These are phyloP conservation scores for Solanum commersonii DNA, from an alignment of 257 asterid genomes.

Conservation along the genomic window DNA sequence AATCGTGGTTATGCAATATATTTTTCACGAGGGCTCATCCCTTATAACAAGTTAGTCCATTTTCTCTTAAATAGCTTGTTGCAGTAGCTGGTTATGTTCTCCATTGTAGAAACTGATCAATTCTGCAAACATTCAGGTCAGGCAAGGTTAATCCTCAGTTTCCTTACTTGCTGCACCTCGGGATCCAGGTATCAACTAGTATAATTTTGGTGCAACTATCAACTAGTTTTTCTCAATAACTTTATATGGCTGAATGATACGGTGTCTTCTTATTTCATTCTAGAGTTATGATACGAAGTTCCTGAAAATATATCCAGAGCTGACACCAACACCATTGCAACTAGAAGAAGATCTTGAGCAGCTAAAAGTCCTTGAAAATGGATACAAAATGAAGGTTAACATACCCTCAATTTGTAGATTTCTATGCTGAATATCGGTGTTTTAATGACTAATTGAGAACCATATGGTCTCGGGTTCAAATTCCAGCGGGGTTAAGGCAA, in stretches of 20 bases:
- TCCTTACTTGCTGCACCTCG: slow-evolving; percentile 88
- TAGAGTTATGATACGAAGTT: slow-evolving; percentile 88
- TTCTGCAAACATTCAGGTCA: slow-evolving; percentile 32
- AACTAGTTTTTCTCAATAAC: background rate
- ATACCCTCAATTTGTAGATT: background rate
- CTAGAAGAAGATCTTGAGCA: slow-evolving; percentile 98
- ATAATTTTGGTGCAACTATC: background rate
- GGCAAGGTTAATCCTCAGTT: slow-evolving; percentile 62
- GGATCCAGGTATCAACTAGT: slow-evolving; percentile 58
- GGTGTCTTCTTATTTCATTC: background rate
- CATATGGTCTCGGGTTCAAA: background rate
- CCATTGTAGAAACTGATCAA: background rate
- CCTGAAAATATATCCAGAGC: slow-evolving; percentile 60
- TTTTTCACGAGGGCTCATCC: slow-evolving; percentile 82
- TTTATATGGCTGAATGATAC: background rate
- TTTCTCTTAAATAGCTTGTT: background rate
- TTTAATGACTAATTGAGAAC: background rate
- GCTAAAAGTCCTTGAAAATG: slow-evolving; percentile 88
- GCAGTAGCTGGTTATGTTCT: background rate
- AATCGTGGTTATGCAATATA: slow-evolving; percentile 78
- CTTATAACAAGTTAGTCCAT: slow-evolving; percentile 66
- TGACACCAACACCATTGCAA: slow-evolving; percentile 83
- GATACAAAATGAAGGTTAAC: slow-evolving; percentile 93
- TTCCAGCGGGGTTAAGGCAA: background rate
- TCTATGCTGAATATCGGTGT: background rate